phyloP scores from a whole-genome alignment of 768 basidiomycete genomes.

The Mycena amicta region DNA sequence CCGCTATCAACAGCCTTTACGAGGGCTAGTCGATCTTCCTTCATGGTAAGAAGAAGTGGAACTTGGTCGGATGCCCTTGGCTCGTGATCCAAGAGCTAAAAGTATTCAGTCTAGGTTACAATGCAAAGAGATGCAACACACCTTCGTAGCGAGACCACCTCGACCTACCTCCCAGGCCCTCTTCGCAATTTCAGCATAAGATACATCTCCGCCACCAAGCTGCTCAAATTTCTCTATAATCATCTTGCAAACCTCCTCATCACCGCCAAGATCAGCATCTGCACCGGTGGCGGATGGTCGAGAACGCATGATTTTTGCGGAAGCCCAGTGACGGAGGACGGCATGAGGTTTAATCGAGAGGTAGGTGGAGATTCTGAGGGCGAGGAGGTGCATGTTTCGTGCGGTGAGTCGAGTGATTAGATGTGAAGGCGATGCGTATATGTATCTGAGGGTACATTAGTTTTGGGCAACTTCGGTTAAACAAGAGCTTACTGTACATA shows the following conservation, averaged over 20 bases:
- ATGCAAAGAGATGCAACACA: constrained; percentile 28
- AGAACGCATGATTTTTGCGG: constrained; percentile 82
- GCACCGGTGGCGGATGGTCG: constrained; percentile 57
- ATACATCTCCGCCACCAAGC: constrained; percentile 77
- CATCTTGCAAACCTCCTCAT: constrained; percentile 75
- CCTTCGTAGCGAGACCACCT: constrained; percentile 81
- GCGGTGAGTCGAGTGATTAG: constrained; percentile 83
- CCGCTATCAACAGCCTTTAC: constrained; percentile 92
- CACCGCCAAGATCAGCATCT: constrained; percentile 62
- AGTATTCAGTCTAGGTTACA: background rate
- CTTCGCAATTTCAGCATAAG: constrained; percentile 93
- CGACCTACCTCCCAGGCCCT: constrained; percentile 91
- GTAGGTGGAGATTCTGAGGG: constrained; percentile 86
- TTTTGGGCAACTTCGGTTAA: constrained; percentile 5
- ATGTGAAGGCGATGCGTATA: constrained; percentile 75
- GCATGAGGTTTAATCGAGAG: constrained; percentile 82
- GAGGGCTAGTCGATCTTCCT: constrained; percentile 87
- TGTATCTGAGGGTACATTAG: constrained; percentile 66
- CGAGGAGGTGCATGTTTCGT: constrained; percentile 88
- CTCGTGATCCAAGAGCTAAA: constrained; percentile 89
- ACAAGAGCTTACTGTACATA: constrained; percentile 73
- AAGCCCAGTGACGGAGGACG: constrained; percentile 95
- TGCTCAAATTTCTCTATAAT: constrained; percentile 92
- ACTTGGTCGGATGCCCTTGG: constrained; percentile 88
- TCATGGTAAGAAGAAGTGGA: constrained; percentile 90